phyloP scores from a whole-genome alignment of 2,329 filamentous ascomycete genomes.

The Cladosporium sphaerospermum region DNA sequence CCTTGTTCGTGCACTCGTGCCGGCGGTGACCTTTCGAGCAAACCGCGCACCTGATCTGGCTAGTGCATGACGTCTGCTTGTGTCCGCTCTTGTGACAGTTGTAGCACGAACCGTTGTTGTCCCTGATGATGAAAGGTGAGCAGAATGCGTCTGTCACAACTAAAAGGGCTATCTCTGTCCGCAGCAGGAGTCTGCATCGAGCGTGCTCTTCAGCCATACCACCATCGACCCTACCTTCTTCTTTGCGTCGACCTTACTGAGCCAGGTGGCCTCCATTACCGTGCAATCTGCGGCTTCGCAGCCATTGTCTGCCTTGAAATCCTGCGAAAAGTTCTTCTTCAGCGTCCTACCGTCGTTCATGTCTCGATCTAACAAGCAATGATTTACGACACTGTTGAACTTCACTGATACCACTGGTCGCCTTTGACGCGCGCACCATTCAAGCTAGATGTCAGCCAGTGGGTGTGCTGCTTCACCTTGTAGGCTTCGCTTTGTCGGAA shows the following conservation, averaged over 20 bases:
- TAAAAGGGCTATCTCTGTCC: background rate
- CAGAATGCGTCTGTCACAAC: background rate
- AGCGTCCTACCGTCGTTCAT: background rate
- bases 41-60: background rate
- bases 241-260: background rate
- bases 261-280: background rate
- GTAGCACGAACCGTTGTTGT: background rate
- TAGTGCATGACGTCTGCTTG: background rate
- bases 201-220: background rate
- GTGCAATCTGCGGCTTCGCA: background rate
- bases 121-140: background rate
- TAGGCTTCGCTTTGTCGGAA: background rate
- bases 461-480: background rate
- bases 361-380: background rate
- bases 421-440: conserved; percentile 2
- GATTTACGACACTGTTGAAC: background rate
- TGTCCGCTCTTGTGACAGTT: background rate
- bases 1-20: background rate
- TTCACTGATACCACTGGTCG: conserved; percentile 10
- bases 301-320: background rate
- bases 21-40: background rate
- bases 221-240: background rate
- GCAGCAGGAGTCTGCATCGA: background rate
- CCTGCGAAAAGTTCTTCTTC: background rate
- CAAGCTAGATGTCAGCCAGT: conserved; percentile 5